Percentiles rank a stretch among this genome's conserved stretches.
phyloP scores from a whole-genome alignment of 2,329 filamentous ascomycete species.

The Plectosphaerella plurivora region DNA sequence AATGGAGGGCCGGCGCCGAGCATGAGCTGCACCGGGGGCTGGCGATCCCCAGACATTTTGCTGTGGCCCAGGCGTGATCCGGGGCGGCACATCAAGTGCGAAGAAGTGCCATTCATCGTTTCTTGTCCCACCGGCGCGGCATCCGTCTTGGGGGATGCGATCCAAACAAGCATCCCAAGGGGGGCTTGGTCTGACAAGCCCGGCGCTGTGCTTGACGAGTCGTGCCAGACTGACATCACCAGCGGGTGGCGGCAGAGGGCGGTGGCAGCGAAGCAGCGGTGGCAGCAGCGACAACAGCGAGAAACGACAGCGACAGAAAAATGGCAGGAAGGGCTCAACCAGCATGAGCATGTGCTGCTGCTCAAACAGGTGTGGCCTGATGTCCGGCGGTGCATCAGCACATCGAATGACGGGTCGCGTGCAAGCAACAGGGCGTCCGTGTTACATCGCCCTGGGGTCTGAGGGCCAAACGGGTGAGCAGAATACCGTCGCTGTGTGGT shows the following conservation, averaged over 20 bases:
- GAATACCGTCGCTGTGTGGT: too few relatives aligned
- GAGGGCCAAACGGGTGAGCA: too few relatives aligned
- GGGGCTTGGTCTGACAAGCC: background rate
- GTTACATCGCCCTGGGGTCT: too few relatives aligned
- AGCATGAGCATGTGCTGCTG: background rate
- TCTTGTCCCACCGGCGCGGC: background rate
- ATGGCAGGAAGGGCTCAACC: background rate
- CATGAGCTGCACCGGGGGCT: background rate
- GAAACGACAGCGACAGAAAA: too few relatives aligned
- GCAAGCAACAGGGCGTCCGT: too few relatives aligned
- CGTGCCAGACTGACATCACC: slow-evolving; percentile 1
- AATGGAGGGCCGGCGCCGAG: background rate
- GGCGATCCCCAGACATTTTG: background rate
- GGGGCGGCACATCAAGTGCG: background rate
- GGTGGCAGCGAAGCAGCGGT: background rate
- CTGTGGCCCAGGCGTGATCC: background rate
- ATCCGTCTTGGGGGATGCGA: background rate
- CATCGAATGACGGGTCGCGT: background rate
- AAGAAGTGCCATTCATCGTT: background rate
- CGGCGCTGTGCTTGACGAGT: background rate
- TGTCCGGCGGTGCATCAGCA: background rate
- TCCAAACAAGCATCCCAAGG: background rate
- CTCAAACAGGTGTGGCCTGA: background rate
- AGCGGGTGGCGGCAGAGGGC: background rate
- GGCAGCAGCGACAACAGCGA: background rate